Evolutionary conservation across 164 flowering plant genomes (phyloP).

Genomic region (Nymphaea thermarum): DNA sequence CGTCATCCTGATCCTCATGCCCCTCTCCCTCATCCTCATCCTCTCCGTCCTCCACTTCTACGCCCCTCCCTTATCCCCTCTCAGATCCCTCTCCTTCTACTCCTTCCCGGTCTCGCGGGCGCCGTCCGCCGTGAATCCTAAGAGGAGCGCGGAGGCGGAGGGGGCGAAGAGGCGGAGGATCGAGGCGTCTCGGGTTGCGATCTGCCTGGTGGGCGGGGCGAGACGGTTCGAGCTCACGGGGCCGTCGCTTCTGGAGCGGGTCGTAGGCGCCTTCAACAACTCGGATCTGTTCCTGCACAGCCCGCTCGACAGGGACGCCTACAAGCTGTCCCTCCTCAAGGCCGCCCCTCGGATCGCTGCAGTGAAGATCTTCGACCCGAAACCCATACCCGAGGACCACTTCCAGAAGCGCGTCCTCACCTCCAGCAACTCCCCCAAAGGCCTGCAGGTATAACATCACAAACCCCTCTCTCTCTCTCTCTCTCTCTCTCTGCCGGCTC

Average conservation of each 20-base stretch:
- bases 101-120: neutral
- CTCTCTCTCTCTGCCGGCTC: neutral
- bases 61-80: slow-evolving; percentile 18
- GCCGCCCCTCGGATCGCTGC: slow-evolving; percentile 42
- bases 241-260: slow-evolving; percentile 58
- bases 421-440: slow-evolving; percentile 66
- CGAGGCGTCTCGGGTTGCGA: slow-evolving; percentile 57
- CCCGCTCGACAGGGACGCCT: slow-evolving; percentile 56
- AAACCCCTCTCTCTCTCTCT: neutral
- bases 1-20: slow-evolving; percentile 19
- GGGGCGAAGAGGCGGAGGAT: slow-evolving; percentile 15
- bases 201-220: slow-evolving; percentile 93
- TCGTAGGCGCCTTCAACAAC: slow-evolving; percentile 35
- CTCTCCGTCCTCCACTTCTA: slow-evolving; percentile 19
- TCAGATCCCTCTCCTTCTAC: slow-evolving; percentile 15
- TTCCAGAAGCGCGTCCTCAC: slow-evolving; percentile 56
- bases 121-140: neutral
- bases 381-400: slow-evolving; percentile 35
- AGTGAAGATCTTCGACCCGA: slow-evolving; percentile 48
- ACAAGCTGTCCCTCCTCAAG: slow-evolving; percentile 54
- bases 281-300: slow-evolving; percentile 69
- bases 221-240: slow-evolving; percentile 94
- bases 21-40: slow-evolving; percentile 31
- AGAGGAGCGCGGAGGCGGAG: neutral
- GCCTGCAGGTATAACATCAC: slow-evolving; percentile 50